phyloP scores from a whole-genome alignment of 768 basidiomycete genomes.

The Mrakia blollopis region DNA sequence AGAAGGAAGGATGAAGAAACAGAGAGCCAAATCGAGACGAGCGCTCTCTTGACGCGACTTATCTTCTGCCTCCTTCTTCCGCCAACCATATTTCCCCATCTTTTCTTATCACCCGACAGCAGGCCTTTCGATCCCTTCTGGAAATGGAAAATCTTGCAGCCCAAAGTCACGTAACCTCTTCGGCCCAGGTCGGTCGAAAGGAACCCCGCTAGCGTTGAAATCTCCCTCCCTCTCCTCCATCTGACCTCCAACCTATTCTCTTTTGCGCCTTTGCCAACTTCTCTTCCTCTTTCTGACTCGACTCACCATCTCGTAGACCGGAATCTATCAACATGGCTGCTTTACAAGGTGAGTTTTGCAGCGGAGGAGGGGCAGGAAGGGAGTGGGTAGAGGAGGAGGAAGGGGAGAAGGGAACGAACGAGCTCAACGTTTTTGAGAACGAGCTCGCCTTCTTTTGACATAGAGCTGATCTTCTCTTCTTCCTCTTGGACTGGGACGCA shows the following conservation, averaged over 20 bases:
- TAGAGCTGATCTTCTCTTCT: not conserved
- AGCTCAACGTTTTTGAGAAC: constrained; percentile 2
- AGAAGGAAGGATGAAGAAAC: too few species aligned
- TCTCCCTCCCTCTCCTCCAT: constrained; percentile 4
- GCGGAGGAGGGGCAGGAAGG: not conserved
- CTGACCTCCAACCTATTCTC: not conserved
- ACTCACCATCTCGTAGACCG: too few species aligned
- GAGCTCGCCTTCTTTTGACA: not conserved
- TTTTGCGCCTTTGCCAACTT: not conserved
- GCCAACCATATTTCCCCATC: not conserved
- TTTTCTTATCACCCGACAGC: too few species aligned
- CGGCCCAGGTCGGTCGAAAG: too few species aligned
- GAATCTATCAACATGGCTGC: not conserved
- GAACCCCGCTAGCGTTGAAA: not conserved
- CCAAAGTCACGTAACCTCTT: too few species aligned
- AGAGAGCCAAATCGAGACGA: not conserved
- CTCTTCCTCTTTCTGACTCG: not conserved
- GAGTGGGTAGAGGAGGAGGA: not conserved
- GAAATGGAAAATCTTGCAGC: too few species aligned
- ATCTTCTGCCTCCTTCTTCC: not conserved
- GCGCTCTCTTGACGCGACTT: not conserved
- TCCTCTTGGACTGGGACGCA: not conserved
- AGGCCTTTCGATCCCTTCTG: too few species aligned
- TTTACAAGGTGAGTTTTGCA: not conserved
- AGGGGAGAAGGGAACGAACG: not conserved